Evolutionary conservation across 2,329 filamentous ascomycete species (phyloP).

Genomic region (Sporothrix brunneoviolacea): DNA sequence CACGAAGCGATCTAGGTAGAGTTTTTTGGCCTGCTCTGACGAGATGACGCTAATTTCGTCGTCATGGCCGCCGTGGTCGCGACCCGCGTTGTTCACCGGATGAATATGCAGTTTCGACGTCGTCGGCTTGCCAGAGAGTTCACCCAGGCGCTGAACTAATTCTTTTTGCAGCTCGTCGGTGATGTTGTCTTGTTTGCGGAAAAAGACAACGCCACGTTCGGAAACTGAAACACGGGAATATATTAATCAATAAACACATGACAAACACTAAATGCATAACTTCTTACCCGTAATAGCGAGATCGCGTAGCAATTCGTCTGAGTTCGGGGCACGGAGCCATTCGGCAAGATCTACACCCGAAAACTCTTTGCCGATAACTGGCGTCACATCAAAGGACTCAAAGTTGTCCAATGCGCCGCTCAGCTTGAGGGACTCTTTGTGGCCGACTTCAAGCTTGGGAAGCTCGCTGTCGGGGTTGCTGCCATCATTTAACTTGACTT

Average conservation of each 20-base stretch:
- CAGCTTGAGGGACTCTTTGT: constrained; percentile 15
- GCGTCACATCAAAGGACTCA: constrained; percentile 43
- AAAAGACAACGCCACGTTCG: constrained; percentile 43
- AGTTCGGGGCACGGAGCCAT: constrained; percentile 45
- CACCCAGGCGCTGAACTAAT: constrained; percentile 17
- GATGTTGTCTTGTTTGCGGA: constrained; percentile 38
- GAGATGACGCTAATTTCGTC: constrained; percentile 44
- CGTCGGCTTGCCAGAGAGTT: constrained; percentile 29
- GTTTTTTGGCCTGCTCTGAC: constrained; percentile 29
- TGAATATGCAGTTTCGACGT: constrained; percentile 48
- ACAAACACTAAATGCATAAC: constrained; percentile 12
- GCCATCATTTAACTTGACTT: too few species aligned
- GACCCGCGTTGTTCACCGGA: constrained; percentile 26
- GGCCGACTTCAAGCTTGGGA: background rate
- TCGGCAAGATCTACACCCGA: constrained; percentile 44
- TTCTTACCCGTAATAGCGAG: constrained; percentile 51
- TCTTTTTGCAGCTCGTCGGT: constrained; percentile 15
- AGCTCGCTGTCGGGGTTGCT: too few species aligned
- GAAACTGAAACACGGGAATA: constrained; percentile 48
- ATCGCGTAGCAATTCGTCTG: constrained; percentile 51
- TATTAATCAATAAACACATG: too few species aligned
- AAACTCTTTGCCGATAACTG: constrained; percentile 51
- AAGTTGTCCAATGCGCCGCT: constrained; percentile 37
- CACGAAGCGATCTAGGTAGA: too few species aligned
- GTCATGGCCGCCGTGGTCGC: constrained; percentile 11